A percentile compares a stretch with the other conserved stretches of the same genome.
phyloP scores from a whole-genome alignment of 1,284 basidiomycete genomes.

The Microstroma glucosiphilum region DNA sequence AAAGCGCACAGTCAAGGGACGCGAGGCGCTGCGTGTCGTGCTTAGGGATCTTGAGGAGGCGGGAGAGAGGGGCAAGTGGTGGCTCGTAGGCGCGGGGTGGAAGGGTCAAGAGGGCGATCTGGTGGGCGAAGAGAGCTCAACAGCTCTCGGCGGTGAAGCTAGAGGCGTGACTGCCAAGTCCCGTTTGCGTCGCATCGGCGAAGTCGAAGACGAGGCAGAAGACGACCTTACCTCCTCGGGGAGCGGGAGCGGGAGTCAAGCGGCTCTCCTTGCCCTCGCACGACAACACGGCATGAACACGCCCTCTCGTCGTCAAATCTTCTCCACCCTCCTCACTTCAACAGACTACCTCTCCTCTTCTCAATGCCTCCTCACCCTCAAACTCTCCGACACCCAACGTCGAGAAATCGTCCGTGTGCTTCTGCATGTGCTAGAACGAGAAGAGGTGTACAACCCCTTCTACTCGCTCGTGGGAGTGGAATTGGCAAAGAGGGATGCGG shows the following conservation, averaged over 20 bases:
- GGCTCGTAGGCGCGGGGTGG: conserved; percentile 97
- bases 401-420: conserved; percentile 87
- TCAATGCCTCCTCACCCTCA: conserved; percentile 73
- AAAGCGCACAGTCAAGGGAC: conserved; percentile 27
- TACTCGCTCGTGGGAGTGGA: conserved; percentile 70
- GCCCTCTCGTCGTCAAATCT: conserved; percentile 81
- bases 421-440: conserved; percentile 79
- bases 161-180: conserved; percentile 28
- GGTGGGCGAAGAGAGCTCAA: conserved; percentile 37
- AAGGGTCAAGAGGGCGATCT: conserved; percentile 65
- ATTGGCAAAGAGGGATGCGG: conserved; percentile 52
- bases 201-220: conserved; percentile 55
- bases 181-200: neutral
- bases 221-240: conserved; percentile 68
- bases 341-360: conserved; percentile 88
- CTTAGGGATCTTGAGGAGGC: conserved; percentile 77
- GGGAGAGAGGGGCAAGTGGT: conserved; percentile 90
- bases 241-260: conserved; percentile 26
- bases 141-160: conserved; percentile 15
- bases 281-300: conserved; percentile 97
- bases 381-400: conserved; percentile 81
- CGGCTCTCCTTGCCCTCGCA: conserved; percentile 67
- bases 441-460: conserved; percentile 88
- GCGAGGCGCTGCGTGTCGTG: conserved; percentile 34
- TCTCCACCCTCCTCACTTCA: conserved; percentile 62